Percentiles rank a stretch among this genome's conserved stretches.
Evolutionary conservation across 805 yeast species (phyloP).

Genomic region (Candida yuanshanica): DNA sequence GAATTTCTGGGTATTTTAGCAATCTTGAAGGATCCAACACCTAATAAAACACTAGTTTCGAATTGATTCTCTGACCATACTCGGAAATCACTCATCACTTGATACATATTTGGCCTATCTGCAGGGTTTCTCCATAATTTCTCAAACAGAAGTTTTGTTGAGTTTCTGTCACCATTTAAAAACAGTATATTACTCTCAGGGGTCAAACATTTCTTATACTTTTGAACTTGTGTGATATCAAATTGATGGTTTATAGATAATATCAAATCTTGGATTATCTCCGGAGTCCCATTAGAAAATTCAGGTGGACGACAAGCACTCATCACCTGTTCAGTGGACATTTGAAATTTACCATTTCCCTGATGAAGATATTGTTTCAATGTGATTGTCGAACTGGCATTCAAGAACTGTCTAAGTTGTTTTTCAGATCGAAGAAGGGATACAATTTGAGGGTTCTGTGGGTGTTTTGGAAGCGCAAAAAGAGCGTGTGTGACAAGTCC

Average conservation of each 20-base stretch:
- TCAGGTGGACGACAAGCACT: conserved; percentile 22
- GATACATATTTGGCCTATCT: conserved; percentile 47
- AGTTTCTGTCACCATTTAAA: conserved; percentile 66
- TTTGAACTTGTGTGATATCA: conserved; percentile 12
- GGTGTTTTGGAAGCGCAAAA: conserved; percentile 32
- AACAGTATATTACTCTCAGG: conserved; percentile 52
- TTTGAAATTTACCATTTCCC: conserved; percentile 7
- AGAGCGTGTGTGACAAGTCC: conserved; percentile 34
- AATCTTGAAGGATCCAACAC: conserved; percentile 47
- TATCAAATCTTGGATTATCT: conserved; percentile 16
- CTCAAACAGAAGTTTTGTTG: conserved; percentile 35
- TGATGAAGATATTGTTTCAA: conserved; percentile 7
- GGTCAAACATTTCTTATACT: conserved; percentile 20
- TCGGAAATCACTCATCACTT: conserved; percentile 56
- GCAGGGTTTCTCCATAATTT: conserved; percentile 45
- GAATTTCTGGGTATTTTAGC: conserved; percentile 39
- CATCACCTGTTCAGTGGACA: conserved; percentile 12
- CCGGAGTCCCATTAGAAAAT: conserved; percentile 17
- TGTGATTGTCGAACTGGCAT: conserved; percentile 34
- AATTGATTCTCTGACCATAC: conserved; percentile 39
- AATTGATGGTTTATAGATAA: conserved; percentile 11
- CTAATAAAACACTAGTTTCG: conserved; percentile 49
- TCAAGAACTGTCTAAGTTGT: conserved; percentile 36
- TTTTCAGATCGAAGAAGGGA: conserved; percentile 37
- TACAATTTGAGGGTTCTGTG: conserved; percentile 33